Conservation (phyloP, 768 basidiomycete species). For the Leucocoprinus birnbaumii region DNA sequence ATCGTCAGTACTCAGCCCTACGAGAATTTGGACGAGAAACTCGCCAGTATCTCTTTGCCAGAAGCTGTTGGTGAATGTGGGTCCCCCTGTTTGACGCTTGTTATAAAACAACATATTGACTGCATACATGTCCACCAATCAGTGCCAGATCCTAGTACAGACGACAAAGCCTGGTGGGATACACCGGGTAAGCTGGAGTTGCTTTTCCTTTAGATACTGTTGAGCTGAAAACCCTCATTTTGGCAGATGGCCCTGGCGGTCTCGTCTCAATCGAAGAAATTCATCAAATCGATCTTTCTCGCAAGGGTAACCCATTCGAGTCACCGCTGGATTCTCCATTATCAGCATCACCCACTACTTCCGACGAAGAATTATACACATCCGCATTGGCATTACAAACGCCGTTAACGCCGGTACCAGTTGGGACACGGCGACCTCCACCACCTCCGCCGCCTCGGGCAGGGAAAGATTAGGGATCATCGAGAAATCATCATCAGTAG, state of each 20-base stretch:
- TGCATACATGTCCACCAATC: conserved; percentile 10
- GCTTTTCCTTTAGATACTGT: not conserved
- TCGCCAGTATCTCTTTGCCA: conserved; percentile 54
- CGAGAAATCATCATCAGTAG: not conserved
- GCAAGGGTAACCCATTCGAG: conserved; percentile 68
- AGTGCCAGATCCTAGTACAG: conserved; percentile 88
- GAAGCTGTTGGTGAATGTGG: conserved; percentile 40
- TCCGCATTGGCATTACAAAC: conserved; percentile 69
- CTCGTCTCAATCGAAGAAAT: conserved; percentile 42
- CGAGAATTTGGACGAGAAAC: conserved; percentile 69
- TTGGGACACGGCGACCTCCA: conserved; percentile 3
- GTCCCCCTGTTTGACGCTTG: conserved; percentile 20
- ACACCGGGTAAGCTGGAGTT: conserved; percentile 45
- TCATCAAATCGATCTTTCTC: conserved; percentile 27
- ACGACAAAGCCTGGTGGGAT: conserved; percentile 80
- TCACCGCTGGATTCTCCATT: conserved; percentile 61
- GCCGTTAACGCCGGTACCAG: conserved; percentile 60
- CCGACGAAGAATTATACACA: conserved; percentile 82
- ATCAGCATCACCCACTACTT: conserved; percentile 77
- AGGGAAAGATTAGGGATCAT: conserved; percentile 14
- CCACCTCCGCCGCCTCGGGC: conserved; percentile 34
- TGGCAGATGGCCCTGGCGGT: conserved; percentile 57
- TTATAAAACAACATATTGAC: not conserved
- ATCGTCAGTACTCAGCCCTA: conserved; percentile 61
- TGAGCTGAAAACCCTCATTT: conserved; percentile 1